Percentiles rank a stretch among this genome's conserved stretches.
These are phyloP conservation scores for Physaria fendleri DNA, from an alignment of 345 rosid genomes.

Conservation along the genomic window DNA sequence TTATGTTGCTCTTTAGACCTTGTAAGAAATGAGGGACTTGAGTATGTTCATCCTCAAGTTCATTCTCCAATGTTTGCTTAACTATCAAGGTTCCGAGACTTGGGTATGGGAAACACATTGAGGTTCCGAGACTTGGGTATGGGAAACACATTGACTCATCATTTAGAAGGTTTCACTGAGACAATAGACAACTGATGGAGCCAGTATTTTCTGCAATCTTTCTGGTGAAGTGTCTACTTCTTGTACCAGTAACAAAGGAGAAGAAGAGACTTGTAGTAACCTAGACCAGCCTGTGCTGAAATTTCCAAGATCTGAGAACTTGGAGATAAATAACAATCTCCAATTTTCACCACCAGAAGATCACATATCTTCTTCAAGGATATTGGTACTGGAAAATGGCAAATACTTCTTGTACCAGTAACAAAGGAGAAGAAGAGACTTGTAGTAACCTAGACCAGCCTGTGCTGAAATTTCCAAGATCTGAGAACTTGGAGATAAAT, in stretches of 20 bases:
- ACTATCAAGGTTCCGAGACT: background rate
- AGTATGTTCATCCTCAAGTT: too few relatives aligned
- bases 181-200: background rate
- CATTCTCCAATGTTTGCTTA: too few relatives aligned
- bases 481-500: too few relatives aligned
- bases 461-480: too few relatives aligned
- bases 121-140: background rate
- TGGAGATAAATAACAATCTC: too few relatives aligned
- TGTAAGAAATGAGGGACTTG: too few relatives aligned
- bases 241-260: slow-evolving; percentile 31
- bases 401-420: slow-evolving; percentile 29
- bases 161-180: slow-evolving; percentile 20
- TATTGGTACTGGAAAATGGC: too few relatives aligned
- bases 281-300: slow-evolving; percentile 11
- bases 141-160: slow-evolving; percentile 10
- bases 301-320: too few relatives aligned
- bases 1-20: too few relatives aligned
- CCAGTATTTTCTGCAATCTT: slow-evolving; percentile 23
- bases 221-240: slow-evolving; percentile 47
- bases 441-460: slow-evolving; percentile 17
- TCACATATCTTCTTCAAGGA: too few relatives aligned
- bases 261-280: slow-evolving; percentile 10
- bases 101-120: slow-evolving; percentile 7
- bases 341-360: slow-evolving; percentile 19
- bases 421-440: slow-evolving; percentile 22